Base-by-base conservation (phyloP, 1,284 basidiomycete species). In the Moesziomyces antarcticus region DNA sequence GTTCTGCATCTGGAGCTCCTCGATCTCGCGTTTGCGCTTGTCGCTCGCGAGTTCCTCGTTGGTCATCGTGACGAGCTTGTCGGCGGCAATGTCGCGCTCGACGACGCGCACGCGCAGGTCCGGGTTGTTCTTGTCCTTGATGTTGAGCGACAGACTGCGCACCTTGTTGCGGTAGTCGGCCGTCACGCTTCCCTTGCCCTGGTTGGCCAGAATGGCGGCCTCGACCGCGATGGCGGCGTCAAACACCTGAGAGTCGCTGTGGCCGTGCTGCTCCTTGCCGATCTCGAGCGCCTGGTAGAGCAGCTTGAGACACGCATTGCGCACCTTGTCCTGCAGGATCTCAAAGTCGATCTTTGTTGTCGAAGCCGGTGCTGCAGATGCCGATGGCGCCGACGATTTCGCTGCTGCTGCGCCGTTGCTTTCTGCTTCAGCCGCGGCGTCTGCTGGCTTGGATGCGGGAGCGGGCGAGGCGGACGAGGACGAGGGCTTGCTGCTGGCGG, bases 41-140 rank as follows among this genome's bases (percentile, higher is more conserved):
- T 94, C 94, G 1, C 93, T 94, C 2, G 96, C 96, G 91, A 99
- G 93, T 80, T 99, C 95, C 85, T 90, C 88, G 82, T 91, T 93
- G 1, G 88, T 88, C 93, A 98, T 96, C 40, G 85, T 89, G 61
- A 90, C 90, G 53, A 98, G 89, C 74, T 87, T 89, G 25, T 89
- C 88, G 0, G 90, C 88, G 0, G 88, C 77, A 1, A 97, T 86
- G 25, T 92, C 90, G 1, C 94, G 94, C 49, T 90, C 88, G 20
- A 96, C 90, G 62, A 99, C 90, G 75, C 89, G 91, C 80, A 91
- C 91, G 35, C 95, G 89, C 54, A 99, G 85, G 22, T 89, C 88
- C 10, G 94, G 94, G 84, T 99, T 98, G 79, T 91, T 90, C 86
- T 94, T 96, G 85, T 97, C 96, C 85, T 97, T 97, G 75, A 99